Evolutionary conservation across 768 basidiomycete species (phyloP).

Genomic region (Rossbeevera mucosa): DNA sequence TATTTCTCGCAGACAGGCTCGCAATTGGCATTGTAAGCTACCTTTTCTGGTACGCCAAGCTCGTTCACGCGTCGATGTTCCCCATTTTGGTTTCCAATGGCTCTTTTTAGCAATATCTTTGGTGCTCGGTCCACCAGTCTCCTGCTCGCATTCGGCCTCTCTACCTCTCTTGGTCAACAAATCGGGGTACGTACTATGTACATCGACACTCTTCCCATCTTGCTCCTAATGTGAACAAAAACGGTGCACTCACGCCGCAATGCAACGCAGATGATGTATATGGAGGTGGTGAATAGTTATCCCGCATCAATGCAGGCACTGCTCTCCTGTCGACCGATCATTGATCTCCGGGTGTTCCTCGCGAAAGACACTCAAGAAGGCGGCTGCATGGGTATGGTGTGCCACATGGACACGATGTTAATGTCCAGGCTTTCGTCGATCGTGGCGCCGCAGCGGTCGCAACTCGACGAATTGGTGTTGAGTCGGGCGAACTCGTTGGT

Average conservation of each 20-base stretch:
- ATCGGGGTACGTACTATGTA: slow-evolving; percentile 3
- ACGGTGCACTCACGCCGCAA: neutral
- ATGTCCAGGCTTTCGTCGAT: too few relatives aligned
- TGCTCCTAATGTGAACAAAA: neutral
- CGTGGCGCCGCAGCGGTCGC: too few relatives aligned
- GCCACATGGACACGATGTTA: too few relatives aligned
- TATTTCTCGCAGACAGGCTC: slow-evolving; percentile 5
- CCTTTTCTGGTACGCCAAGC: slow-evolving; percentile 11
- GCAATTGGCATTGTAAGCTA: slow-evolving; percentile 15
- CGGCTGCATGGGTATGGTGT: neutral
- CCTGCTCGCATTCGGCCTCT: slow-evolving; percentile 4
- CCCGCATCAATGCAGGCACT: slow-evolving; percentile 2
- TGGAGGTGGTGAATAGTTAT: slow-evolving; percentile 2
- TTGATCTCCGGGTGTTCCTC: slow-evolving; percentile 4
- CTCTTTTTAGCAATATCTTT: neutral
- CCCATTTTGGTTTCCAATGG: neutral
- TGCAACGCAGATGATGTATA: neutral
- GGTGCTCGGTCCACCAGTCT: slow-evolving; percentile 4
- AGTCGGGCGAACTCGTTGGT: too few relatives aligned
- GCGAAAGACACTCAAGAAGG: neutral
- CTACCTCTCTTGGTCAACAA: neutral
- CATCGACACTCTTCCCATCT: neutral
- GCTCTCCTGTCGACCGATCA: slow-evolving; percentile 8
- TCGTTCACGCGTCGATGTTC: neutral
- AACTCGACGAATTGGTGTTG: too few relatives aligned